Conservation (phyloP, 2,329 filamentous ascomycete species). For the Nemania diffusa region DNA sequence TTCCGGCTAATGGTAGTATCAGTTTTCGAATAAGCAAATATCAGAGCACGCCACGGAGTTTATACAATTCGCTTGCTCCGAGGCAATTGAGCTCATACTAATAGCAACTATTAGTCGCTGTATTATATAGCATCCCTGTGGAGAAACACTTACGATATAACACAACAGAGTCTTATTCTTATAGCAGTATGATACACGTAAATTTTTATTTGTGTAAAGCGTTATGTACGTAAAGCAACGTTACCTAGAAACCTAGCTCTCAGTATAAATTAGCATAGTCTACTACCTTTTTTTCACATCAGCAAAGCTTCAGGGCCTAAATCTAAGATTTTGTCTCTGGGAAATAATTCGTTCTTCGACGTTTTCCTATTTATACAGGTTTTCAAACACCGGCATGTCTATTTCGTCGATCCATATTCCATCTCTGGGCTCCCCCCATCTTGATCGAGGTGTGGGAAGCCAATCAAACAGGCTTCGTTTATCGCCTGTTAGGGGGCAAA, state of each 20-base stretch:
- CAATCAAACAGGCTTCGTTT: slow-evolving; percentile 11
- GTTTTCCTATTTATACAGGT: neutral
- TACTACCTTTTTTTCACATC: neutral
- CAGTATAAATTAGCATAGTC: slow-evolving; percentile 7
- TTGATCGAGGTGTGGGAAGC: slow-evolving; percentile 11
- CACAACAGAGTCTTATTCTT: neutral
- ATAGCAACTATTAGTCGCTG: neutral
- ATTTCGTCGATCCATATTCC: slow-evolving; percentile 22
- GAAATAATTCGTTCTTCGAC: neutral
- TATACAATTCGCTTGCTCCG: neutral
- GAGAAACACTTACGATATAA: neutral
- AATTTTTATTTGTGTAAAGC: too few species aligned
- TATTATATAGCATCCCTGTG: neutral
- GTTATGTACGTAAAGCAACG: neutral
- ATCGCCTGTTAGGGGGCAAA: neutral
- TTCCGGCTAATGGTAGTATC: slow-evolving; percentile 10
- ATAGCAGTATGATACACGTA: neutral
- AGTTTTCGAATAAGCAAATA: neutral
- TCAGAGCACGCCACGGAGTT: neutral
- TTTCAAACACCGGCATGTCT: slow-evolving; percentile 10
- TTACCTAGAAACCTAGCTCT: neutral
- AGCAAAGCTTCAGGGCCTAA: neutral
- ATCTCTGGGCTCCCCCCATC: slow-evolving; percentile 18
- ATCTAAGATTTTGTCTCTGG: neutral
- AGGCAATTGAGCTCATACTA: neutral